A percentile compares a stretch with the other conserved stretches of the same genome.
These are phyloP conservation scores for Kurtzmaniella cleridarum DNA, from an alignment of 805 yeast species.

Conservation along the genomic window DNA sequence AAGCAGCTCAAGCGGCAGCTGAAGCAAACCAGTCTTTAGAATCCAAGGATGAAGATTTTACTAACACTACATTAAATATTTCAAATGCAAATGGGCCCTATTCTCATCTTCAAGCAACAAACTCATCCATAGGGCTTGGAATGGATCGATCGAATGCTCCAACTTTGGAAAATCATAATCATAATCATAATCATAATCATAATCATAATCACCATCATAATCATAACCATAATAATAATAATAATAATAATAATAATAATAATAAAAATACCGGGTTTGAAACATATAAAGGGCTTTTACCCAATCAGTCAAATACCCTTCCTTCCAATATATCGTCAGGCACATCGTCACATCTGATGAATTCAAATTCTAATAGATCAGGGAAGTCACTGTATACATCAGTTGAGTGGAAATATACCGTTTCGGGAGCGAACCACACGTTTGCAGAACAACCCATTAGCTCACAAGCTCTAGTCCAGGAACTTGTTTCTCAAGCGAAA, in stretches of 20 bases:
- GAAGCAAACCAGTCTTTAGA: too few species aligned
- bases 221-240: not conserved
- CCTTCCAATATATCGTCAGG: too few species aligned
- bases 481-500: conserved; percentile 57
- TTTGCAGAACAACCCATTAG: conserved; percentile 45
- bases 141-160: not conserved
- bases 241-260: not conserved
- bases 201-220: not conserved
- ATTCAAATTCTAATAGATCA: too few species aligned
- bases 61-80: too few species aligned
- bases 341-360: too few species aligned
- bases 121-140: not conserved
- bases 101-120: too few species aligned
- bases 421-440: conserved; percentile 34
- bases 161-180: not conserved
- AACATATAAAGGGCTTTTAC: not conserved
- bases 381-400: conserved; percentile 2
- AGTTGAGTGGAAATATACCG: conserved; percentile 61
- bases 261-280: not conserved
- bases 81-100: too few species aligned
- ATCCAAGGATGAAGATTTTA: too few species aligned
- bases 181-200: not conserved
- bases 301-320: not conserved
- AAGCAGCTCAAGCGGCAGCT: not conserved
- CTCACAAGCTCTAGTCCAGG: conserved; percentile 49